Evolutionary conservation across 2,329 filamentous ascomycete genomes (phyloP), one percentile per base, ranked within the genome.

Genomic region (Beauveria brongniartii): DNA sequence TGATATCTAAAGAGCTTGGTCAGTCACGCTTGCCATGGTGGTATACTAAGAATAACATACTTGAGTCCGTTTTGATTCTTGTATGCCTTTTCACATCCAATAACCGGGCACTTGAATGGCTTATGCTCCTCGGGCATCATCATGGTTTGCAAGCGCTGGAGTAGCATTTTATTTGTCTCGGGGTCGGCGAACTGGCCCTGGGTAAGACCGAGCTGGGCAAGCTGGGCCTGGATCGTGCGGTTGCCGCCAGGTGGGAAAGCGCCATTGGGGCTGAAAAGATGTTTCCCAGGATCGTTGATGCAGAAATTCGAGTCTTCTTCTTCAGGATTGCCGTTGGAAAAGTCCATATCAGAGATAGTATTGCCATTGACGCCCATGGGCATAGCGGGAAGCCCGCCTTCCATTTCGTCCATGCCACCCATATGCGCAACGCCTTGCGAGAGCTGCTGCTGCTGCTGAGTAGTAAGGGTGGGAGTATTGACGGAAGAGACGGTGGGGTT

Each of bases 41-140:
- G 40, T 55, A 37, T 44, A 16, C n/a, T 20, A 24, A 16, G 53
- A n/a, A 30, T 59, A 63, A 77, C 79, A 68, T 91, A 99, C 84
- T 97, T 99, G 61, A 99, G 81, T 55, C 94, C 94, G 68, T 99
- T 99, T 73, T 97, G 94, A 74, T 99, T 99, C 82, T 99, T 99
- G 79, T 99, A 99, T 0, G 94, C 93, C 80, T 99, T 99, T 74
- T 97, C 94, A 70, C 94, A 99, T 6, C 94, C 94, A 72, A 99
- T 96, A 55, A 99, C 94, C 1, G 94, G 94, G 70, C 94, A 99
- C 72, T 92, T 90, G 81, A 96, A 99, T 0, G 94, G 94, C 76
- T 97, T 99, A 69, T 95, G 91, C 72, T 99, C 93, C 72, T 97
- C 93, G 18, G 88, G 88, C 62, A 86, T 81, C 74, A 86, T 80